These are phyloP conservation scores for Boletus pseudo-olivaceus DNA, from an alignment of 768 basidiomycete genomes.

Conservation along the genomic window DNA sequence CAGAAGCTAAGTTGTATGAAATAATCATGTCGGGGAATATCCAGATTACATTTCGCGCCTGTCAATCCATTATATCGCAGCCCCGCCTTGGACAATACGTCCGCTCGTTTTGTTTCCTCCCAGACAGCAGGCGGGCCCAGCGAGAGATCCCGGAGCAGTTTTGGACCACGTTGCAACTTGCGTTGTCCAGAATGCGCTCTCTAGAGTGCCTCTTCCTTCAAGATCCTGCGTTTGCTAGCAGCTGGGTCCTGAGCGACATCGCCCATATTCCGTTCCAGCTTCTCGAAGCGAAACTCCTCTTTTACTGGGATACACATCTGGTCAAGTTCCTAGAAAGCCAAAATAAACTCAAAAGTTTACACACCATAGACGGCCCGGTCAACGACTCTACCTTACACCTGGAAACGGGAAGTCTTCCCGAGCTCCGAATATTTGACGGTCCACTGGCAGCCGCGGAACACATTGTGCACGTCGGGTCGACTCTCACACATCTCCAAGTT, in stretches of 20 bases:
- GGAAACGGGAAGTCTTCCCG: slow-evolving; percentile 36
- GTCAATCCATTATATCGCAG: slow-evolving; percentile 34
- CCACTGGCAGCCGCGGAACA: slow-evolving; percentile 40
- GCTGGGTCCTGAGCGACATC: slow-evolving; percentile 45
- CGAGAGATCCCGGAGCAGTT: slow-evolving; percentile 33
- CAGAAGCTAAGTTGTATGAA: slow-evolving; percentile 47
- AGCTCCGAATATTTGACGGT: slow-evolving; percentile 45
- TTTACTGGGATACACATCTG: slow-evolving; percentile 46
- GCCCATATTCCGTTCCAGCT: slow-evolving; percentile 44
- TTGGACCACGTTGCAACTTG: slow-evolving; percentile 43
- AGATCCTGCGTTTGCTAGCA: slow-evolving; percentile 37
- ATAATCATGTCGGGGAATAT: slow-evolving; percentile 38
- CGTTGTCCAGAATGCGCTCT: slow-evolving; percentile 41
- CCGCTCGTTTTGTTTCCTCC: slow-evolving; percentile 40
- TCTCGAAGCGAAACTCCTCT: slow-evolving; percentile 44
- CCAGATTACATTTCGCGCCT: slow-evolving; percentile 35
- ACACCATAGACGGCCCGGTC: slow-evolving; percentile 27
- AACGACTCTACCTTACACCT: slow-evolving; percentile 21
- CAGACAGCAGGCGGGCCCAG: slow-evolving; percentile 28
- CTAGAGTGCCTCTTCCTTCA: slow-evolving; percentile 43
- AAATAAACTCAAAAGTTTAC: slow-evolving; percentile 38
- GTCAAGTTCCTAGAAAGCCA: slow-evolving; percentile 50
- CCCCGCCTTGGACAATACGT: slow-evolving; percentile 41
- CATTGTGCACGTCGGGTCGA: slow-evolving; percentile 32
- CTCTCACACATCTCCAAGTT: slow-evolving; percentile 46